Base-by-base conservation (phyloP, 441 rosid genomes). In the Adansonia madagascariensis region DNA sequence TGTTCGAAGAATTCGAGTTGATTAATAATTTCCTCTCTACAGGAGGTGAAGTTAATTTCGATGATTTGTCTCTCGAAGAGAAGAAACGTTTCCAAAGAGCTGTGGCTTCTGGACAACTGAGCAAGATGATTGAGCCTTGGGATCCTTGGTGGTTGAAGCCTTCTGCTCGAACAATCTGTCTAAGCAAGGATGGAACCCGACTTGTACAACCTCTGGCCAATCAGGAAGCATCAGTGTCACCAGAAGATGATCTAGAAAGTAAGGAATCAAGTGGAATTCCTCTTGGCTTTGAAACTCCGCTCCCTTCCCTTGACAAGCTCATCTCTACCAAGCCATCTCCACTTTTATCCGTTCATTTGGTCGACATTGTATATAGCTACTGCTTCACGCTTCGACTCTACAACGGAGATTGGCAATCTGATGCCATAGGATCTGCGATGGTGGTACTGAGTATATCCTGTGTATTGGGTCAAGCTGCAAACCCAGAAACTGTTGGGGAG, bases 131-230 rank as follows among this genome's bases (percentile, higher is more conserved):
- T 49, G 82, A 91, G 77, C 97, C 97, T 5, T 94, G 99, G 99
- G 94, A 90, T 50, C 99, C 99, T 61, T 96, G 99, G 98, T 96
- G 99, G 99, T 79, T 91, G 78, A 84, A 79, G 59, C 89, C 90
- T 86, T 86, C 92, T 69, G 97, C 97, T 47, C 78, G 85, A 79
- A 80, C 82, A 63, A 86, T 94, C 70, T 79, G 85, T 66, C 91
- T 91, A 35, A 85, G 94, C 61, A 79, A 77, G 70, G 86, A 85
- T 49, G 98, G 98, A 76, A 84, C 90, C 60, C 86, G 76, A 57
- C 91, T 94, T 12, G 83, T 94, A 69, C 97, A 89, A 75, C 83
- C 90, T 47, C 65, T 89, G 71, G 72, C 41, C 18, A 64, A 81
- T 4, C 80, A 78, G 18, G 85, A 80, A 56, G 75, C 80, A 20